Conservation (phyloP, 352 stramenopile genomes). For the Pythium angustatum region DNA sequence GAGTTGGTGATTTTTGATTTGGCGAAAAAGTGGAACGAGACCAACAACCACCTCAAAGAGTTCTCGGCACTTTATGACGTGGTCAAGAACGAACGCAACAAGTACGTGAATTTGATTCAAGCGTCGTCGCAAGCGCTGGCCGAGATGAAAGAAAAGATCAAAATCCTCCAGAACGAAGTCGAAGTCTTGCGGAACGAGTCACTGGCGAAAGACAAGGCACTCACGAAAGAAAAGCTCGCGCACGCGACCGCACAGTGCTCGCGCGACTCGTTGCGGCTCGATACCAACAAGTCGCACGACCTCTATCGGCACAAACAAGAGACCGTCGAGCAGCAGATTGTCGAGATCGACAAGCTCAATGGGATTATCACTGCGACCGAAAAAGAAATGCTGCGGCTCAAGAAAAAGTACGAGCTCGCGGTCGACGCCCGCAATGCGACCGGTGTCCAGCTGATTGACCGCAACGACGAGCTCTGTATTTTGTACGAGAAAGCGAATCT, state of each 20-base stretch:
- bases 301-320: conserved; percentile 90
- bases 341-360: conserved; percentile 95
- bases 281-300: conserved; percentile 91
- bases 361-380: conserved; percentile 91
- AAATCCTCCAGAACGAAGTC: conserved; percentile 94
- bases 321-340: conserved; percentile 93
- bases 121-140: conserved; percentile 88
- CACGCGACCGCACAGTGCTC: conserved; percentile 88
- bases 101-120: conserved; percentile 96
- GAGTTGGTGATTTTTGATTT: conserved; percentile 93
- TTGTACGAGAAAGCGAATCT: conserved; percentile 94
- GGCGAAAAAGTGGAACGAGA: conserved; percentile 94
- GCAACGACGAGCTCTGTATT: conserved; percentile 95
- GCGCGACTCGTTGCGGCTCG: conserved; percentile 84
- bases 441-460: conserved; percentile 93
- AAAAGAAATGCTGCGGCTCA: conserved; percentile 91
- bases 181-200: conserved; percentile 94
- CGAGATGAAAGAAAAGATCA: conserved; percentile 97
- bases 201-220: conserved; percentile 91
- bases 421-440: conserved; percentile 88
- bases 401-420: conserved; percentile 89
- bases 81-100: conserved; percentile 96
- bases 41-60: conserved; percentile 91
- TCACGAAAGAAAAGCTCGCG: conserved; percentile 89
- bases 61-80: conserved; percentile 94